These are phyloP conservation scores for Asterophora lycoperdoides DNA, from an alignment of 768 basidiomycete genomes.

Conservation along the genomic window DNA sequence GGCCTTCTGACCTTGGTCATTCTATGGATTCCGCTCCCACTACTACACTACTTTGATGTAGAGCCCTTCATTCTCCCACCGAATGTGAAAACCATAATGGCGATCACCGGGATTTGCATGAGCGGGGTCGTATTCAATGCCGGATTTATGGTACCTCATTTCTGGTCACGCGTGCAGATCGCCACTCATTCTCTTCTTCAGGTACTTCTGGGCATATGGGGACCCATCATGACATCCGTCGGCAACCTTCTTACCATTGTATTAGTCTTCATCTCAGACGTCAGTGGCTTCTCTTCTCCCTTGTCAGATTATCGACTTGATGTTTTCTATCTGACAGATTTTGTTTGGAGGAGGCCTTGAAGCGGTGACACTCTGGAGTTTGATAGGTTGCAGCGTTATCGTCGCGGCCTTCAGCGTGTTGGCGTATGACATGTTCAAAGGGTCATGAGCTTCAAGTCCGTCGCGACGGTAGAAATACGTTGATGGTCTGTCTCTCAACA, in stretches of 20 bases:
- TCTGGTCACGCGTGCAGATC: background rate
- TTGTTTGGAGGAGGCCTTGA: conserved; percentile 61
- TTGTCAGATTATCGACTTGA: background rate
- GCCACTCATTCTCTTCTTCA: conserved; percentile 25
- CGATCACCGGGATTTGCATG: conserved; percentile 64
- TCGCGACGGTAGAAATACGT: background rate
- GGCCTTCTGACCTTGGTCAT: conserved; percentile 70
- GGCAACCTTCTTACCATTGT: conserved; percentile 95
- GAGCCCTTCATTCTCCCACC: conserved; percentile 69
- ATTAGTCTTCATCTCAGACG: conserved; percentile 77
- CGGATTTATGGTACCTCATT: conserved; percentile 68
- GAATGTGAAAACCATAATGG: conserved; percentile 37
- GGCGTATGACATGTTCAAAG: conserved; percentile 60
- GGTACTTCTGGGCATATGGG: conserved; percentile 83
- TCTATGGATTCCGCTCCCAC: conserved; percentile 75
- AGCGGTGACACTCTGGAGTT: conserved; percentile 63
- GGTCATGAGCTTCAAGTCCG: conserved; percentile 14
- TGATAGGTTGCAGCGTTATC: conserved; percentile 76
- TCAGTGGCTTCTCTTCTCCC: conserved; percentile 25
- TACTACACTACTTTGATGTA: conserved; percentile 61
- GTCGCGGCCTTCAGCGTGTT: conserved; percentile 80
- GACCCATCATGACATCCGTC: conserved; percentile 83
- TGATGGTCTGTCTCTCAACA: background rate
- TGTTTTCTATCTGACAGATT: conserved; percentile 22
- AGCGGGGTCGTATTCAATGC: conserved; percentile 80